Evolutionary conservation across 2,329 filamentous ascomycete genomes (phyloP), one percentile per base, ranked within the genome.

Genomic region (Ilyonectria robusta): DNA sequence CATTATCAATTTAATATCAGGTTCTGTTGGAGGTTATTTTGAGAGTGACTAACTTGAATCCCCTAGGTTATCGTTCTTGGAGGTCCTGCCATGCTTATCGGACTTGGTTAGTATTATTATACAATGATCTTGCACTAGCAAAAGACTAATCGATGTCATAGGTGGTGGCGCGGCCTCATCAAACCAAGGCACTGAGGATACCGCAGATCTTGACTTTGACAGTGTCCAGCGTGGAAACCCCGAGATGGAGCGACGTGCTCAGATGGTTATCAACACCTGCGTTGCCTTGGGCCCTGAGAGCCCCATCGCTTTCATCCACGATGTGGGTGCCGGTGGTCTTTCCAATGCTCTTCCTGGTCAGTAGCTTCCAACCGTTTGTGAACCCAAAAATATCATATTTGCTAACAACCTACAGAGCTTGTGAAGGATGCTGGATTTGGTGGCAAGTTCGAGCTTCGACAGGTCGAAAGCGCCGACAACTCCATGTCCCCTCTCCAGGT

Each of bases 221-320:
- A 98, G 94, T 84, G 96, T 99, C 35, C 96, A 99, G 83, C 88
- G 96, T 82, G 96, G 95, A 53, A 99, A 99, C 78, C 95, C 96
- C 1, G 96, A 99, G 82, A 95, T 98, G 81, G 94, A 99, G 81
- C 88, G 96, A 69, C 89, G 96, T 74, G 96, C 95, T 2, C 96
- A 99, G 83, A 97, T 98, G 89, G 96, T 99, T 71, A 99, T 99
- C 81, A 96, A 98, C 81, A 92, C 94, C 5, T 99, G 96, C 79
- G 91, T 93, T 31, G 92, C 94, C 3, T 88, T 98, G 75, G 95
- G 95, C 17, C 84, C 91, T 4, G 86, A 94, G 70, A 98, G 93
- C 78, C 96, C 96, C 0, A 98, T 99, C 73, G 92, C 94, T 62
- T 95, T 98, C 83, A 98, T 99, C 70, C 96, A 99, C 79, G 96